Base-by-base conservation (phyloP, 495 filamentous ascomycete genomes). In the Xylaria bambusicola region DNA sequence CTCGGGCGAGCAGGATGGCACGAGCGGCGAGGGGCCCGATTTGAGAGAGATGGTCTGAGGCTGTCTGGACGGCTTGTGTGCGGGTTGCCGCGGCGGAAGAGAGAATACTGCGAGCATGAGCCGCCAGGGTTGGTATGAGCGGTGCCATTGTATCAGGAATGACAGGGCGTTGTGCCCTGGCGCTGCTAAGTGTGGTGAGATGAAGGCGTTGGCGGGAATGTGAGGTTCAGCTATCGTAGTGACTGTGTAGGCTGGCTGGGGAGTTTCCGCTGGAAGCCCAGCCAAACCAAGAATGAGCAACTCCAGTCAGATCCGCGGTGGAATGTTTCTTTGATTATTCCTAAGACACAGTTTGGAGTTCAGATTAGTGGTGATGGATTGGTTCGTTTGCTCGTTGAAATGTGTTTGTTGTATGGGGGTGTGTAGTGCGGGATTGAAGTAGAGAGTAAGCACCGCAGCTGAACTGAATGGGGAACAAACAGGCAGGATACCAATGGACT, bases 11-110 rank as follows among this genome's bases (percentile, higher is more conserved):
- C 15, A 81, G 71, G 27, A 78, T 44, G 5, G 71, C 63, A 23
- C 67, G 71, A 13, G 71, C 75, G n/a, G 63, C 70, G 2, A 81
- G 65, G 4, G 78, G 78, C 0, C 78, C 77, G 9, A 79, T 68
- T 23, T 49, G 41, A 3, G 60, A 60, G 24, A 66, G 44, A 29
- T 56, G 40, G 3, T 24, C 46, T 15, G 65, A 17, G 2, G 50
- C 52, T n/a, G 24, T 17, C 51, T 54, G 31, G 45, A 40, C 0
- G 61, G 60, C 41, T 50, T 49, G 49, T 17, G 49, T 1, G 62
- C 35, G 62, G 6, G 44, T 51, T n/a, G 35, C 35, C n/a, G 36
- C 47, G 40, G 66, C 63, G 12, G 66, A 62, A 52, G 60, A 49
- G 44, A 71, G 9, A 3, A 70, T 40, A 60, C 23, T 62, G 56